Conservation (phyloP, 352 stramenopile species). For the Phytophthora sp. region DNA sequence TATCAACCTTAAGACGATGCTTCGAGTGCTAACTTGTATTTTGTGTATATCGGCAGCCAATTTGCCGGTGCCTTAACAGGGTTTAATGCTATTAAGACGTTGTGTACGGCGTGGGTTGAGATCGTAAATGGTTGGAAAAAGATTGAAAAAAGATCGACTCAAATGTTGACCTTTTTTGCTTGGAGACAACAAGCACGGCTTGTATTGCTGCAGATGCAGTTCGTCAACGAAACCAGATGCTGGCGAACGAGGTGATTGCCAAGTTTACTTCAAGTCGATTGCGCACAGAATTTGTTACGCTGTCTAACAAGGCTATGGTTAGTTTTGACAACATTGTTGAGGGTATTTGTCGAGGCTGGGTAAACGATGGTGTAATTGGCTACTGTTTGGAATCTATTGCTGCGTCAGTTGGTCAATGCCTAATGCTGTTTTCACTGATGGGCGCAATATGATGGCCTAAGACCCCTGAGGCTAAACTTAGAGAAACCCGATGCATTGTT, state of each 20-base stretch:
- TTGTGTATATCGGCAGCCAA: no score
- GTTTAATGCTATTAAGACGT: neutral
- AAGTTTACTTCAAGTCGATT: constrained; percentile 5
- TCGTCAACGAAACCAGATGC: neutral
- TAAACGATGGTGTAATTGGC: constrained; percentile 11
- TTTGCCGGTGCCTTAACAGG: neutral
- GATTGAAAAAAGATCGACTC: neutral
- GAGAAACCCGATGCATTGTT: neutral
- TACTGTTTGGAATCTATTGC: constrained; percentile 4
- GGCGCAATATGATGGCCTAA: neutral
- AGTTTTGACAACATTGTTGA: constrained; percentile 16
- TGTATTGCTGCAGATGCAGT: neutral
- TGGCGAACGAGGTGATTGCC: constrained; percentile 6
- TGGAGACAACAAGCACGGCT: neutral
- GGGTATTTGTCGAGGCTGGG: neutral
- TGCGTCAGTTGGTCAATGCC: neutral
- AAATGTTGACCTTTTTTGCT: neutral
- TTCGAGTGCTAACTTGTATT: no score
- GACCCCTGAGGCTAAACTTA: neutral
- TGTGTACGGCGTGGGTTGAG: neutral
- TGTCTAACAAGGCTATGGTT: neutral
- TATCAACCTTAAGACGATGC: no score
- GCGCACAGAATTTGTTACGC: neutral
- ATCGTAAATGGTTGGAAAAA: constrained; percentile 15
- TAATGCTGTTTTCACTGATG: neutral